Conservation (phyloP, 169 alveolate species). For the Perkinsus marinus region DNA sequence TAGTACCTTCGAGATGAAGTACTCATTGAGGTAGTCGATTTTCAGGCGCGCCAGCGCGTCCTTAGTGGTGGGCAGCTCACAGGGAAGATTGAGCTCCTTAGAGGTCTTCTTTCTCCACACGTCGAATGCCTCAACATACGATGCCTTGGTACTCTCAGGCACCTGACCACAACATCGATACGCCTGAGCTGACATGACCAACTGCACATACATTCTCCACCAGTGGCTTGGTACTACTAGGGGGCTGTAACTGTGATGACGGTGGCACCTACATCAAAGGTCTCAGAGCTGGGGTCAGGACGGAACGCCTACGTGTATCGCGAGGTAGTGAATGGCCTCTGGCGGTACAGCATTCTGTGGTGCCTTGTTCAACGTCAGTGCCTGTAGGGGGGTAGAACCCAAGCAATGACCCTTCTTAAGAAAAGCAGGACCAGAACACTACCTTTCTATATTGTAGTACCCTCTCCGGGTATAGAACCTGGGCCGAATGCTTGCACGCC, state of each 20-base stretch:
- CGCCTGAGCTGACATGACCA: background rate
- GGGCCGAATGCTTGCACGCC: background rate
- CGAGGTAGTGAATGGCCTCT: background rate
- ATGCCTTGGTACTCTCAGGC: background rate
- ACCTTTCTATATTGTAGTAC: background rate
- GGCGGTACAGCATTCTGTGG: background rate
- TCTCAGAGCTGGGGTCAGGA: background rate
- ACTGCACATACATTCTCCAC: background rate
- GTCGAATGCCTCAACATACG: background rate
- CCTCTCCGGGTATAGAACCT: background rate
- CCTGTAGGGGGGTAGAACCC: background rate
- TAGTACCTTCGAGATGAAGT: background rate
- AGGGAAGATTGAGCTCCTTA: background rate
- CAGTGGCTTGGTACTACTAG: background rate
- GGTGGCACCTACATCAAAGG: background rate
- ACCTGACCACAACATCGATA: background rate
- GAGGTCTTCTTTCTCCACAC: background rate
- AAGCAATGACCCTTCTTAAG: no score
- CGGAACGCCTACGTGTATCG: background rate
- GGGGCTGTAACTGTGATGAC: background rate
- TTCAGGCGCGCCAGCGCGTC: background rate
- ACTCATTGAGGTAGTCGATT: background rate
- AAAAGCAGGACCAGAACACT: no score
- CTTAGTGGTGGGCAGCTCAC: background rate
- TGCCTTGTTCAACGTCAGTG: background rate